Evolutionary conservation across 75 land plant genomes (phyloP).

Genomic region (Azolla pinnata): DNA sequence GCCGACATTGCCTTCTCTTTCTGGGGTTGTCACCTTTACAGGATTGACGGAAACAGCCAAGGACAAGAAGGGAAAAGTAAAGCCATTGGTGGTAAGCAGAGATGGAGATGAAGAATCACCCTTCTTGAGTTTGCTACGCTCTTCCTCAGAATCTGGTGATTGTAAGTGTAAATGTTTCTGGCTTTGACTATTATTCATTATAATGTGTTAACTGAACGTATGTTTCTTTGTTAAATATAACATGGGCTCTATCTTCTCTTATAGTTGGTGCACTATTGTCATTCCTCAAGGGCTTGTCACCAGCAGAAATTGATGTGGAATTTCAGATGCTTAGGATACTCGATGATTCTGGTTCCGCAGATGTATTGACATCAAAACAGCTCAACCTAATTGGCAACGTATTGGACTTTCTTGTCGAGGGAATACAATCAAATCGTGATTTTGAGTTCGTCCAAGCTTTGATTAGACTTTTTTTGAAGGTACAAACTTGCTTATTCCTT

Average conservation of each 20-base stretch:
- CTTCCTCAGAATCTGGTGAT: conserved; percentile 42
- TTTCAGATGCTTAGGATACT: conserved; percentile 77
- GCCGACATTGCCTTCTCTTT: conserved; percentile 70
- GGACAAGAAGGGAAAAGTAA: conserved; percentile 7
- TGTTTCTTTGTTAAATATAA: too few relatives aligned
- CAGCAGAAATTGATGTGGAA: conserved; percentile 76
- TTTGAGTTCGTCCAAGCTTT: conserved; percentile 88
- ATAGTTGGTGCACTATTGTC: conserved; percentile 64
- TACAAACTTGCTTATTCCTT: conserved; percentile 13
- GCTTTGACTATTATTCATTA: too few relatives aligned
- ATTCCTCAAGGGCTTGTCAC: conserved; percentile 60
- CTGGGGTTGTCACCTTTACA: conserved; percentile 59
- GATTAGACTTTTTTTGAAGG: conserved; percentile 72
- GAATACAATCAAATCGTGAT: conserved; percentile 48
- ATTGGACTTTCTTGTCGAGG: conserved; percentile 73
- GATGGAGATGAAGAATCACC: conserved; percentile 16
- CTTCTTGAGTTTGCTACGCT: conserved; percentile 48
- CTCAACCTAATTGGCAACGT: conserved; percentile 46
- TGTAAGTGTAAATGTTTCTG: conserved; percentile 48
- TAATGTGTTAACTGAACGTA: too few relatives aligned
- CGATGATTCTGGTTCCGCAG: conserved; percentile 45
- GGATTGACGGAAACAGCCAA: conserved; percentile 9
- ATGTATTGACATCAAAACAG: conserved; percentile 30
- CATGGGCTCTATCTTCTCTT: too few relatives aligned
- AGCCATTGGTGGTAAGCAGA: neutral